These are phyloP conservation scores for Phytophthora crassamura DNA, from an alignment of 352 stramenopile species.

Conservation along the genomic window DNA sequence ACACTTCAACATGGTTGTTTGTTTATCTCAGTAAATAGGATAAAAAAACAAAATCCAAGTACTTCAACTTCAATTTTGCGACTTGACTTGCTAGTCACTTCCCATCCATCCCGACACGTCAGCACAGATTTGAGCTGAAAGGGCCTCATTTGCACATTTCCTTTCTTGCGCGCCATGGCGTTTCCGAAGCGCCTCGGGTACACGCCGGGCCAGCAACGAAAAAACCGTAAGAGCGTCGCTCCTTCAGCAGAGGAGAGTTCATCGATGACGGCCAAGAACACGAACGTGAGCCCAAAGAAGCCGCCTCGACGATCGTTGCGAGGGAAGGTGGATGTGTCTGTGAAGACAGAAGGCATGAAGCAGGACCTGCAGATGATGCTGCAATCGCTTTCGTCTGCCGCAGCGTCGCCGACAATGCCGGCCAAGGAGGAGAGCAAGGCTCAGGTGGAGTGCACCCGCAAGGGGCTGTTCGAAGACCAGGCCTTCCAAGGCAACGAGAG, in stretches of 20 bases:
- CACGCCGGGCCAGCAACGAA: constrained; percentile 49
- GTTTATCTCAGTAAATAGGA: too few relatives aligned
- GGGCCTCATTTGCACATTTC: constrained; percentile 20
- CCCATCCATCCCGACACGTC: too few relatives aligned
- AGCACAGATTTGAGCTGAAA: too few relatives aligned
- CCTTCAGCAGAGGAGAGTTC: constrained; percentile 2
- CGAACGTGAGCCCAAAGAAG: background rate
- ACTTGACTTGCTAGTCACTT: too few relatives aligned
- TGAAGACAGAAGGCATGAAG: constrained; percentile 18
- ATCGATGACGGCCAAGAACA: background rate
- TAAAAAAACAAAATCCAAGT: too few relatives aligned
- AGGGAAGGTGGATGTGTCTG: background rate
- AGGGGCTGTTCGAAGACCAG: constrained; percentile 42
- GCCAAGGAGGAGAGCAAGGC: constrained; percentile 24
- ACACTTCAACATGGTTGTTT: too few relatives aligned
- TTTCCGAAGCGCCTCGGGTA: constrained; percentile 68
- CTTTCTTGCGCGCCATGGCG: constrained; percentile 46
- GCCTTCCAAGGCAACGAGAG: constrained; percentile 36
- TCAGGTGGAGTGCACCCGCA: constrained; percentile 28
- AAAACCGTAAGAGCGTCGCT: constrained; percentile 34
- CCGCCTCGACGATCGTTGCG: background rate
- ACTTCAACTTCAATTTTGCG: too few relatives aligned
- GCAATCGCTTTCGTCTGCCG: constrained; percentile 20
- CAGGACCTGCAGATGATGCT: constrained; percentile 39
- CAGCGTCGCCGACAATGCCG: constrained; percentile 2